Base-by-base conservation (phyloP, 1,139 yeast species). In the Petasospora fabianii region DNA sequence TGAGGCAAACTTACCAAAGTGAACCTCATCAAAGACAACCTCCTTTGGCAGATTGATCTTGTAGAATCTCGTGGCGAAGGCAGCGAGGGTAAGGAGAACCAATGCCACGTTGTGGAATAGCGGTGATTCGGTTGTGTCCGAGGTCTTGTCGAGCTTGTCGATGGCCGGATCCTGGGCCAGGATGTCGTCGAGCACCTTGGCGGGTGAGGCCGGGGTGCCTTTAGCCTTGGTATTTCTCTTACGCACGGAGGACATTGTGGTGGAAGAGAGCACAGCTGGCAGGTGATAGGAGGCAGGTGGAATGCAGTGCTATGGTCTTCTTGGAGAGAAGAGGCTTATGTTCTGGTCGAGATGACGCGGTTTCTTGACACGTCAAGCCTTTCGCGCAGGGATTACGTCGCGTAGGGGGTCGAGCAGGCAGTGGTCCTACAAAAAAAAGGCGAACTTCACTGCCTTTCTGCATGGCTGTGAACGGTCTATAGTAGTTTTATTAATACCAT, bases 21-120 rank as follows among this genome's bases (percentile, higher is more conserved):
- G 98, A 24, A 92, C 98, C 61, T 94, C 99, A 66, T 94, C 99
- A 56, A 94, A 94, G 19, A 94, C 98, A 41, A 94, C 98, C 59
- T 84, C 84, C 44, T 72, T 68, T 3, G 98, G 98, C 46, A 71
- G 71, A 56, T 80, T 72, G 45, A 92, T 73, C 47, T 73, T 69
- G 53, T 75, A 75, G 62, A 90, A 88, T 49, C 99, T 74, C 6
- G 87, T 73, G 30, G 66, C 66, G 39, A 84, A 74, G 0, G 97
- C 95, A 30, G 82, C 50, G 0, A 67, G 51, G 0, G 96, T 85
- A 8, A 87, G 70, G 2, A 70, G 48, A 5, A 59, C 43, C 38
- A 77, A 56, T 0, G 76, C 76, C 24, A 66, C 32, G 48, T 61
- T 66, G 51, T 75, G 75, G 47, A 63, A 12, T 24, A 21, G 4